Evolutionary conservation across 2,329 filamentous ascomycete species (phyloP).

Genomic region (Exophiala viscosa): DNA sequence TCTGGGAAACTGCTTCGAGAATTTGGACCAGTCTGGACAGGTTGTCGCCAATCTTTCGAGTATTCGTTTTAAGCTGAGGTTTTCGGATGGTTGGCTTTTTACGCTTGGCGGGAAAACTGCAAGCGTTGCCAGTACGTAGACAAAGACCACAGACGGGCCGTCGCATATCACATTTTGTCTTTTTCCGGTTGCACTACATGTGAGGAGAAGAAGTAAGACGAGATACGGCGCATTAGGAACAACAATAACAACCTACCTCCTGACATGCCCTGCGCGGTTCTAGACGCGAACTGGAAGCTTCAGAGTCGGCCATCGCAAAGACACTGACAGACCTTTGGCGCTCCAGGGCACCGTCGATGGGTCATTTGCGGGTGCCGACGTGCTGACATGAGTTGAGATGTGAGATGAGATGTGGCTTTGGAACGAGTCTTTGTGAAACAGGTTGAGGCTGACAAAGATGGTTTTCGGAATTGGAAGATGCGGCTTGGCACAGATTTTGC

Average conservation of each 20-base stretch:
- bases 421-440: background rate
- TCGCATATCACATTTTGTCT: conserved; percentile 23
- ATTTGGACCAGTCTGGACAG: conserved; percentile 15
- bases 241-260: background rate
- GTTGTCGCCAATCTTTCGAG: conserved; percentile 17
- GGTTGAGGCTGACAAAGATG: background rate
- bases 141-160: conserved; percentile 21
- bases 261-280: conserved; percentile 17
- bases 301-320: conserved; percentile 6
- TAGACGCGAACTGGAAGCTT: background rate
- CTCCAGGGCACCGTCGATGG: background rate
- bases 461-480: no score
- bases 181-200: conserved; percentile 17
- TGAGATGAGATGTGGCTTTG: background rate
- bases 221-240: no score
- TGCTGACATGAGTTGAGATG: background rate
- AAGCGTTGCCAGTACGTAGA: conserved; percentile 18
- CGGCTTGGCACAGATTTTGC: no score
- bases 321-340: background rate
- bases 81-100: conserved; percentile 16
- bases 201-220: no score
- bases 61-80: conserved; percentile 16
- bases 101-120: conserved; percentile 17
- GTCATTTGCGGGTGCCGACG: background rate
- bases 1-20: conserved; percentile 16